Evolutionary conservation across 768 basidiomycete genomes (phyloP).

Genomic region (Coprinopsis strossmayeri): DNA sequence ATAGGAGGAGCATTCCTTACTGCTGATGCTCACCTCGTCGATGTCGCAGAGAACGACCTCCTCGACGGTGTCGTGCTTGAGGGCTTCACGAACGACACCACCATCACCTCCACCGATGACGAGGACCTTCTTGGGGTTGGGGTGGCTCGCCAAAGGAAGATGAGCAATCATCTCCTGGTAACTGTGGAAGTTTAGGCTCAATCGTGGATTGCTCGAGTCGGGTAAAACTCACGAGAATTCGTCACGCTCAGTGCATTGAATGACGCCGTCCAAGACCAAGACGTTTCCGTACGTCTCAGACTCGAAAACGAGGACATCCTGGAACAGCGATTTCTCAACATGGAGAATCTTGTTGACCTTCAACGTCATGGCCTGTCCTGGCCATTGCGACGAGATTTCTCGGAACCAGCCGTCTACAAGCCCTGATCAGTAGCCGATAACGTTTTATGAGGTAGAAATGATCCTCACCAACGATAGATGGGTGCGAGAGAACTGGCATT

Average conservation of each 20-base stretch:
- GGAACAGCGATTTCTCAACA: conserved; percentile 86
- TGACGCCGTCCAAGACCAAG: conserved; percentile 88
- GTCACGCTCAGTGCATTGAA: conserved; percentile 97
- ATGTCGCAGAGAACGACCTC: conserved; percentile 96
- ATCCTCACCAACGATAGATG: conserved; percentile 43
- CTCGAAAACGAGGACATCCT: conserved; percentile 96
- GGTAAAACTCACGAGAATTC: conserved; percentile 79
- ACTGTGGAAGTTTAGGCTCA: conserved; percentile 29
- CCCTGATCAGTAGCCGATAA: neutral
- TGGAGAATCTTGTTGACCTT: conserved; percentile 95
- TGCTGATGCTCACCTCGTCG: conserved; percentile 86
- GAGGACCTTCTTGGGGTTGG: conserved; percentile 91
- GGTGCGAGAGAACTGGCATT: conserved; percentile 54
- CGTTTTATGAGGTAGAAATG: neutral
- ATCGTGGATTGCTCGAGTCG: neutral
- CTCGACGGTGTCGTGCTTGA: conserved; percentile 90
- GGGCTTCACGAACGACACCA: conserved; percentile 93
- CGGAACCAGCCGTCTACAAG: conserved; percentile 88
- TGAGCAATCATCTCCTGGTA: conserved; percentile 99
- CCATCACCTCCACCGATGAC: conserved; percentile 99
- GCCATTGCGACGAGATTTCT: conserved; percentile 94
- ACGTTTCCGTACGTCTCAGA: conserved; percentile 98
- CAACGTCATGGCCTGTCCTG: conserved; percentile 94
- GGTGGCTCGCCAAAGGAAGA: conserved; percentile 92
- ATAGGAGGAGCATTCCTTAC: neutral